Evolutionary conservation across 2,329 filamentous ascomycete species (phyloP).

Genomic region (Neofusicoccum cordaticola): DNA sequence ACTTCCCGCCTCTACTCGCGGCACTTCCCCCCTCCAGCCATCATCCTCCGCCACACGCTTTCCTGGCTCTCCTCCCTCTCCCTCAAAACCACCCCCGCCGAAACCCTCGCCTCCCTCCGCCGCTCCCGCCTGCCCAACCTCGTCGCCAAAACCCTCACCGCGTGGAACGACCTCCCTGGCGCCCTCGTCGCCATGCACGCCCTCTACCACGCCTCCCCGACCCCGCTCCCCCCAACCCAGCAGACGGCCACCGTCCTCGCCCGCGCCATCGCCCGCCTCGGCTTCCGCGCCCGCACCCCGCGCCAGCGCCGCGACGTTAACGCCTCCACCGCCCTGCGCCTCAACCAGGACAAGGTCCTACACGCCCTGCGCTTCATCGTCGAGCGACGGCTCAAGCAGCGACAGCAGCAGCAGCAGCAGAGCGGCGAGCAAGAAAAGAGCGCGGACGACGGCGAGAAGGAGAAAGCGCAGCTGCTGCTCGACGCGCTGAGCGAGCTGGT

Average conservation of each 20-base stretch:
- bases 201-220: conserved; percentile 24
- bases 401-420: not conserved
- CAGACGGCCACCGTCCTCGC: conserved; percentile 25
- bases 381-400: not conserved
- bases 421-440: not conserved
- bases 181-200: conserved; percentile 34
- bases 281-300: conserved; percentile 19
- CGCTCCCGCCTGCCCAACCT: conserved; percentile 26
- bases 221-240: conserved; percentile 26
- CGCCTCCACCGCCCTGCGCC: not conserved
- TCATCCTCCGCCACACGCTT: not conserved
- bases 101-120: not conserved
- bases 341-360: not conserved
- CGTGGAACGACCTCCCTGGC: conserved; percentile 31
- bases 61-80: not conserved
- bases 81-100: not conserved
- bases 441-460: not conserved
- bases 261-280: conserved; percentile 30
- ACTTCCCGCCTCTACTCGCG: not conserved
- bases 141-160: conserved; percentile 37
- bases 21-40: not conserved
- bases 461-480: not conserved
- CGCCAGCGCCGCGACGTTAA: not conserved
- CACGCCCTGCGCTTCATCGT: not conserved
- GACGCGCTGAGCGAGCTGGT: conserved; percentile 5